These are phyloP conservation scores for Massariosphaeria phaeospora DNA, from an alignment of 495 filamentous ascomycete species.

Conservation along the genomic window DNA sequence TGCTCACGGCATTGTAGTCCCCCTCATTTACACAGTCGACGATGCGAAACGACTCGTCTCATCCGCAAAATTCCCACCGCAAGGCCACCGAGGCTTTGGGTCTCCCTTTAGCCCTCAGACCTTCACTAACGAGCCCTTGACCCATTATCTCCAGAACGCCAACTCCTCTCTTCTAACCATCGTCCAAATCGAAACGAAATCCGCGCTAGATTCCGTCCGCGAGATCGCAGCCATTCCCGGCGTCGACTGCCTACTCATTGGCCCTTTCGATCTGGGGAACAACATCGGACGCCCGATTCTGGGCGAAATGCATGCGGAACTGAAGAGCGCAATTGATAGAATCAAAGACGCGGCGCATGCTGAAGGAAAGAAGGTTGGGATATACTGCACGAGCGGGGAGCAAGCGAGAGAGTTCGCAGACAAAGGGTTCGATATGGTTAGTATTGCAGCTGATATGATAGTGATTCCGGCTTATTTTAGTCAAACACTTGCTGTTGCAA, in stretches of 20 bases:
- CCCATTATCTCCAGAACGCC: conserved; percentile 68
- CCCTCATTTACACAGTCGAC: conserved; percentile 38
- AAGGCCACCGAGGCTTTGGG: conserved; percentile 40
- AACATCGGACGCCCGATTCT: conserved; percentile 69
- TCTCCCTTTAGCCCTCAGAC: conserved; percentile 52
- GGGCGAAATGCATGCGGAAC: conserved; percentile 56
- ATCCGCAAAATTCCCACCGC: conserved; percentile 41
- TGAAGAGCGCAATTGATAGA: conserved; percentile 62
- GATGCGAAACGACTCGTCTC: conserved; percentile 38
- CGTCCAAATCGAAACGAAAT: conserved; percentile 77
- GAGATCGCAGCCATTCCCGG: conserved; percentile 67
- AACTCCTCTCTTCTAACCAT: conserved; percentile 67
- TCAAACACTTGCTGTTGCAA: conserved; percentile 23
- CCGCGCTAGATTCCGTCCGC: conserved; percentile 60
- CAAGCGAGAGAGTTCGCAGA: conserved; percentile 60
- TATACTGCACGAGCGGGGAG: conserved; percentile 66
- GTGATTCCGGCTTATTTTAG: conserved; percentile 20
- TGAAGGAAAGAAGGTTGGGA: conserved; percentile 70
- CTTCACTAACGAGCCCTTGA: conserved; percentile 48
- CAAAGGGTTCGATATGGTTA: conserved; percentile 74
- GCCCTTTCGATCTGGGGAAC: conserved; percentile 72
- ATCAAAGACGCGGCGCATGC: conserved; percentile 57
- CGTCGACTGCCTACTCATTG: conserved; percentile 71
- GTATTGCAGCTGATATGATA: conserved; percentile 35
- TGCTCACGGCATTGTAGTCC: conserved; percentile 44